Percentiles rank a stretch among this genome's conserved stretches.
These are phyloP conservation scores for Cryomyces minteri DNA, from an alignment of 495 filamentous ascomycete species.

Conservation along the genomic window DNA sequence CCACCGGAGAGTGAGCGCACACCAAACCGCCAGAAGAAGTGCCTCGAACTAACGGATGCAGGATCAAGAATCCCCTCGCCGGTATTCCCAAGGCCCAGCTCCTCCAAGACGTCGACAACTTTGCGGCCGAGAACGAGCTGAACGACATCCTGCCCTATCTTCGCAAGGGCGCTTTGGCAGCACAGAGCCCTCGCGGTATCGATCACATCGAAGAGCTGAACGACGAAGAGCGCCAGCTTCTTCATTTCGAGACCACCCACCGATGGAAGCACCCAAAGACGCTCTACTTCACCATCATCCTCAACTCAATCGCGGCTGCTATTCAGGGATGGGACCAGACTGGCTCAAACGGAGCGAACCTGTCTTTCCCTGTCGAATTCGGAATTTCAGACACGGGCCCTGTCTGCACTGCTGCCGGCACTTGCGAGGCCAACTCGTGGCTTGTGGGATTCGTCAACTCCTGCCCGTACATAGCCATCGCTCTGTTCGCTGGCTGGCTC, in stretches of 20 bases:
- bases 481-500: conserved; percentile 7
- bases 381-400: conserved; percentile 31
- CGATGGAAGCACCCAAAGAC: conserved; percentile 45
- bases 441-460: conserved; percentile 32
- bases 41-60: background rate
- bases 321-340: conserved; percentile 56
- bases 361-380: conserved; percentile 40
- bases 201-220: conserved; percentile 37
- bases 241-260: conserved; percentile 39
- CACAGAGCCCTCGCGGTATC: conserved; percentile 36
- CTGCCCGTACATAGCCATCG: conserved; percentile 28
- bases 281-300: conserved; percentile 50
- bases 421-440: conserved; percentile 7
- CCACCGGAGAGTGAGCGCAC: background rate
- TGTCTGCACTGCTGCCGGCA: conserved; percentile 5
- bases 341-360: conserved; percentile 55
- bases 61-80: conserved; percentile 27
- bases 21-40: background rate
- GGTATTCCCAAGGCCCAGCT: conserved; percentile 29
- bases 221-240: conserved; percentile 29
- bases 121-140: conserved; percentile 26
- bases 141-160: conserved; percentile 26
- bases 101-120: conserved; percentile 30
- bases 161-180: conserved; percentile 40
- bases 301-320: conserved; percentile 53